Percentiles rank a stretch among this genome's conserved stretches.
Conservation (phyloP, 2,329 filamentous ascomycete genomes). For the Colletotrichum sp. region DNA sequence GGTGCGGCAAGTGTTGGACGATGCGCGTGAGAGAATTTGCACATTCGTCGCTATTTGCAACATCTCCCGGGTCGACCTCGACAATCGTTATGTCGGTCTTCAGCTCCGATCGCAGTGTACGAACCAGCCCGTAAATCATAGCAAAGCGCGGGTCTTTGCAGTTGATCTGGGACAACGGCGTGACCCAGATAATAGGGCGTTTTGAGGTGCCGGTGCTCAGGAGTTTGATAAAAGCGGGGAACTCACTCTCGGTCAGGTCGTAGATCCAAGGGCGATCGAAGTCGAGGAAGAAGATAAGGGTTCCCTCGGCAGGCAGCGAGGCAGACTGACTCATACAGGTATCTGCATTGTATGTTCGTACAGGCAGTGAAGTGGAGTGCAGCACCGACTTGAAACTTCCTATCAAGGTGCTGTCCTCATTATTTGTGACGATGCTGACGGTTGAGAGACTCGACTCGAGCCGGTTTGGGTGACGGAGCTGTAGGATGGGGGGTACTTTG, state of each 20-base stretch:
- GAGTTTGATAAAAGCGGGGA: neutral
- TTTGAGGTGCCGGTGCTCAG: neutral
- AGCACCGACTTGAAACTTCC: neutral
- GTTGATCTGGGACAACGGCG: neutral
- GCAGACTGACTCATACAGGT: neutral
- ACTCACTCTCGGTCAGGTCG: neutral
- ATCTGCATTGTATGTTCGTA: neutral
- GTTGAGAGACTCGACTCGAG: neutral
- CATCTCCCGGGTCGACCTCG: constrained; percentile 25
- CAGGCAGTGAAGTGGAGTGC: neutral
- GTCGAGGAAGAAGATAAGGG: neutral
- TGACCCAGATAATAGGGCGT: neutral
- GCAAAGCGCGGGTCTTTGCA: neutral
- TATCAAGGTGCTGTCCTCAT: neutral
- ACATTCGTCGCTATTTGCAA: neutral
- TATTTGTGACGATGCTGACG: neutral
- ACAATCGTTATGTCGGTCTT: constrained; percentile 29
- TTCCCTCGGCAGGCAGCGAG: neutral
- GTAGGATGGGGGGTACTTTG: neutral
- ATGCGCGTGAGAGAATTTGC: neutral
- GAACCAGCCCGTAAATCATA: neutral
- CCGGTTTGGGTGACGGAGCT: neutral
- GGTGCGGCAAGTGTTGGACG: neutral
- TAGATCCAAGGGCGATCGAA: neutral
- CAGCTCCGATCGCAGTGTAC: constrained; percentile 28